Base-by-base conservation (phyloP, 1,139 yeast species). In the Suzukiozyma palmioleophila region DNA sequence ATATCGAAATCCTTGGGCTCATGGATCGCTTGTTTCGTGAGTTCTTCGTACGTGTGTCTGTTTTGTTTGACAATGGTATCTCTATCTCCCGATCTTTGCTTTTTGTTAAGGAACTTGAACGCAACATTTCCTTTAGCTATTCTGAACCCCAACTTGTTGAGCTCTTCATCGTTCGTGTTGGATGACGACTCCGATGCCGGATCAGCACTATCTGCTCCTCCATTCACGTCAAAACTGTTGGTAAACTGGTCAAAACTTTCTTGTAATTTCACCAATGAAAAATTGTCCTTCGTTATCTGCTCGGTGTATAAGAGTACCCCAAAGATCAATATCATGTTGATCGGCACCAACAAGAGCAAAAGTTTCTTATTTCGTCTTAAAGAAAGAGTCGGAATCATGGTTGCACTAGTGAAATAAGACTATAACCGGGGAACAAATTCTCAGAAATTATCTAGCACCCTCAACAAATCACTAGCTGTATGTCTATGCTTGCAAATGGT, bases 1-100 rank as follows among this genome's bases (percentile, higher is more conserved):
- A 66, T 48, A 40, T 65, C 60, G 38, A 61, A 61, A 25, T 71
- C 78, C 41, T 71, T 68, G 1, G 84, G 84, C 47, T 74, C 79
- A 16, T 44, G 41, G 27, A 79, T 69, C 27, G 54, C 51, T 30
- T 52, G 42, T 3, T 50, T 43, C 43, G 73, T 45, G 9, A 69
- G 54, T 0, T 56, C 46, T 14, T 60, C 51, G 43, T 73, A 66
- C 2, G 53, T 43, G 8, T 62, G 41, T 35, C 49, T 52, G 48
- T 77, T 75, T 8, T 47, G 43, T 14, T 55, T 44, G 21, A 71
- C 52, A 3, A 69, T 56, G 26, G 59, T 52, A 30, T 65, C 45
- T 5, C 53, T 54, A 6, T 41, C 35, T 1, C 69, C 70, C 4
- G 39, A 28, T 41, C 60, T 64, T 5, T 47, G 42, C 42, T 52